Conservation (phyloP, 163 green algal genomes). For the Coccomyxa subellipsoidea region DNA sequence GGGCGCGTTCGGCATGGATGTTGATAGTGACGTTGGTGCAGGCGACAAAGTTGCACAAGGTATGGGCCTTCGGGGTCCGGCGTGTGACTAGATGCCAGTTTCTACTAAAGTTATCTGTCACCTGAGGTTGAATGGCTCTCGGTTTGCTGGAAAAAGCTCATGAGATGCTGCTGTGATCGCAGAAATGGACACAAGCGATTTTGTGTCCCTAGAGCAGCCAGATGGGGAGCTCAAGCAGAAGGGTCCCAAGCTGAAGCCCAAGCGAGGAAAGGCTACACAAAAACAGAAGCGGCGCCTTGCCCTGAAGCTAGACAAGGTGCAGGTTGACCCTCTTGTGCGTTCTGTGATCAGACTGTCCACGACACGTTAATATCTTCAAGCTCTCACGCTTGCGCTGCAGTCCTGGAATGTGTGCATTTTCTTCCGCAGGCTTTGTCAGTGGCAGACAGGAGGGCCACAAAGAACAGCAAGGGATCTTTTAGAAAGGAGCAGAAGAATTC, state of each 20-base stretch:
- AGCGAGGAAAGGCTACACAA: background rate
- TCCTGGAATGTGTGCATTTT: background rate
- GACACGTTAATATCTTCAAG: background rate
- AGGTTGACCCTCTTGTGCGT: background rate
- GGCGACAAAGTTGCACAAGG: background rate
- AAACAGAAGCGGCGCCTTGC: background rate
- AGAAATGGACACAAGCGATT: background rate
- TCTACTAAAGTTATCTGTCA: too few species aligned
- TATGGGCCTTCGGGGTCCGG: too few species aligned
- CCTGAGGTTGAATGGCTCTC: too few species aligned
- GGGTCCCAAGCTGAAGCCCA: background rate
- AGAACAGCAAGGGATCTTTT: background rate
- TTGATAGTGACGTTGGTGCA: background rate
- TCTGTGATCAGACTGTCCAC: too few species aligned
- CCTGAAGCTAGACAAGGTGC: conserved; percentile 7
- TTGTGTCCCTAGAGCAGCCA: background rate
- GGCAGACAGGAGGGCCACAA: background rate
- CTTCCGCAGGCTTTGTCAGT: background rate
- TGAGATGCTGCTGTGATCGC: background rate
- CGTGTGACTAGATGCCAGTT: too few species aligned
- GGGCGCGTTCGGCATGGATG: background rate
- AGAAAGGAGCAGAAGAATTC: background rate
- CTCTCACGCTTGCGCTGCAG: background rate
- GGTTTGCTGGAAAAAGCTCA: too few species aligned
- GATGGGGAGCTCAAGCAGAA: background rate